Base-by-base conservation (phyloP, 2,329 filamentous ascomycete genomes). In the Cercospora sp. region DNA sequence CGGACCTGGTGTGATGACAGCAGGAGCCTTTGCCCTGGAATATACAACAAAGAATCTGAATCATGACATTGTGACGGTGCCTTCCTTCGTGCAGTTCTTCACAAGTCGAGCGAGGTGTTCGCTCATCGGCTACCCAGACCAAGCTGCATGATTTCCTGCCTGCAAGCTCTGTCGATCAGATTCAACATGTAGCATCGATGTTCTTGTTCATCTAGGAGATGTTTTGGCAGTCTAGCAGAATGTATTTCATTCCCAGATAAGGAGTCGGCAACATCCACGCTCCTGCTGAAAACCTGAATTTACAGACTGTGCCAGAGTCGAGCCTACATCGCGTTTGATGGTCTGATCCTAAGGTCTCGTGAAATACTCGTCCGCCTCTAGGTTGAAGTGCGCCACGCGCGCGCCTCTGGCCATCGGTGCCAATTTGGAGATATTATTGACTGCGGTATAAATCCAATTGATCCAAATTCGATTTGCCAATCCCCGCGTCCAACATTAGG, bases 81-180 rank as follows among this genome's bases (percentile, higher is more conserved):
- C 58, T 5, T 20, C 3, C 23, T 28, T 60, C 58, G 30, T 60
- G 58, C 58, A 60, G 58, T 60, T 60, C 31, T 60, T 60, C 31
- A 60, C 18, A 26, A 39, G 31, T 26, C 16, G 13, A n/a, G 58
- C 7, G 16, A 20, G 36, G 16, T 8, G 12, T 20, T 36, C 30
- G 30, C 58, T 20, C n/a, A 39, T 42, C 28, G 31, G 30, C 31
- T 60, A 60, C 58, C 58, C 12, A 39, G 36, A 39, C 36, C 12
- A 39, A 39, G 36, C 36, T 39, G 36, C 36, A 39, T 39, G 12
- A 39, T 39, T 39, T 39, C 36, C 36, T 2, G 36, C 36, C 36
- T 39, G 36, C 36, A 39, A 39, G 36, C 36, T 39, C 36, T 39
- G 36, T 39, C 36, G 36, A 39, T 39, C 12, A 39, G 36, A 39